Percentiles rank a stretch among this genome's conserved stretches.
phyloP scores from a whole-genome alignment of 192 early-diverging fungal genomes.

The Thoreauomyces humboldtii region DNA sequence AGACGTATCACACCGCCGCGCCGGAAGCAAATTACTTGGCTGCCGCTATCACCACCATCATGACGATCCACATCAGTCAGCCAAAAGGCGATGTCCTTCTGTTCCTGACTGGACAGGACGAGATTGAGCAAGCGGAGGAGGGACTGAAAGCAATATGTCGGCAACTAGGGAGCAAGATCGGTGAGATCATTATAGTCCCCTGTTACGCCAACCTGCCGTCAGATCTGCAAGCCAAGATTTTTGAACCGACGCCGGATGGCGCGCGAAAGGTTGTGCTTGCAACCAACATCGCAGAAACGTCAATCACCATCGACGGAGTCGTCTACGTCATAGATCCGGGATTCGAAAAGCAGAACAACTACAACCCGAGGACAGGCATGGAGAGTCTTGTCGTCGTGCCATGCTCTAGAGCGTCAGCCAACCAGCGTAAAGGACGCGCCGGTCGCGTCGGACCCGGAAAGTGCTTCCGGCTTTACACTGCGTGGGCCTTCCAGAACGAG shows the following conservation, averaged over 20 bases:
- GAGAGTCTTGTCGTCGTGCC: slow-evolving; percentile 92
- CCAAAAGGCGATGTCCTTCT: slow-evolving; percentile 88
- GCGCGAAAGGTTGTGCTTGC: slow-evolving; percentile 82
- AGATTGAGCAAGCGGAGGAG: slow-evolving; percentile 93
- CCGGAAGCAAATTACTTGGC: slow-evolving; percentile 96
- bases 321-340: slow-evolving; percentile 96
- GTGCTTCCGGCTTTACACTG: slow-evolving; percentile 92
- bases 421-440: slow-evolving; percentile 95
- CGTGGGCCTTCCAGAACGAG: slow-evolving; percentile 88
- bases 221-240: slow-evolving; percentile 94
- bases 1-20: slow-evolving; percentile 91
- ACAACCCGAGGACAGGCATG: slow-evolving; percentile 96
- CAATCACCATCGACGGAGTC: slow-evolving; percentile 96
- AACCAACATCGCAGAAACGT: slow-evolving; percentile 99
- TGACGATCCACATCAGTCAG: slow-evolving; percentile 92
- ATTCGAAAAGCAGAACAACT: slow-evolving; percentile 94
- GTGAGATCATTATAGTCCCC: slow-evolving; percentile 79
- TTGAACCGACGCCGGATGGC: slow-evolving; percentile 83
- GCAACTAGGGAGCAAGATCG: slow-evolving; percentile 82
- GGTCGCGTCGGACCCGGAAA: slow-evolving; percentile 95
- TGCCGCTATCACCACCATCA: slow-evolving; percentile 87
- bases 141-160: slow-evolving; percentile 69
- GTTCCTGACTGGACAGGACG: slow-evolving; percentile 96
- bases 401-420: slow-evolving; percentile 85
- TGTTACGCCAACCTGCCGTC: slow-evolving; percentile 93